Base-by-base conservation (phyloP, 208 protist species). In the Trypanosomatidae sp. region DNA sequence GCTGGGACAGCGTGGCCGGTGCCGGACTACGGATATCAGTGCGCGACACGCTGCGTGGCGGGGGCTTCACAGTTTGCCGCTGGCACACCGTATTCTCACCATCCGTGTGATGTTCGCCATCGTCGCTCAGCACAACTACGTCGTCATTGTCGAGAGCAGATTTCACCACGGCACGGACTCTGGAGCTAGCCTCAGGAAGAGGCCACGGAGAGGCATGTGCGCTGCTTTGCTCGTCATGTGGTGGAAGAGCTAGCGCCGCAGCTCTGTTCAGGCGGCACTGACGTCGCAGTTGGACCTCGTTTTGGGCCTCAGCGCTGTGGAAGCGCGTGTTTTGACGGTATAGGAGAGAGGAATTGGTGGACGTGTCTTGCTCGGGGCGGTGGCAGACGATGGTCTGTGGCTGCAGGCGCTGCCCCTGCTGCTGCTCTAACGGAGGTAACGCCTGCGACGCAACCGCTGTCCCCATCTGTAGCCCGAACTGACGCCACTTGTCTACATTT, bases 401-500 rank as follows among this genome's bases (percentile, higher is more conserved):
- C 49, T 22, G 66, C 33, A n/a, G 65, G 0, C 28, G 66, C 15
- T 53, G 64, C 7, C 19, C 25, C 33, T 52, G 65, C 1, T 44
- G 66, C 28, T 53, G 64, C 17, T 33, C 13, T 49, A 33, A 46
- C 28, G 66, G 49, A 15, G 33, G 28, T 44, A 49, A 33, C 15
- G 19, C 22, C 49, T 1, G 22, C 49, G 19, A 15, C 49, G 33
- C 6, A 25, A 49, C 7, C 30, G 66, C 8, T 33, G 19, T 17
- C 17, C 49, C 66, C 17, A 80, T 60, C 12, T 69, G 70, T 19
- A 80, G 76, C 17, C 76, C 76, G 41, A 80, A 80, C 49, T 80
- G 70, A 44, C 65, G 70, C 76, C 76, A 80, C 30, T 80, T 80
- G 1, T 47, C 70, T 1, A 80, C 56, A 52, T 80, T 74, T 15